Conservation (phyloP, 202 grass and related monocot species). For the Setaria italica region DNA sequence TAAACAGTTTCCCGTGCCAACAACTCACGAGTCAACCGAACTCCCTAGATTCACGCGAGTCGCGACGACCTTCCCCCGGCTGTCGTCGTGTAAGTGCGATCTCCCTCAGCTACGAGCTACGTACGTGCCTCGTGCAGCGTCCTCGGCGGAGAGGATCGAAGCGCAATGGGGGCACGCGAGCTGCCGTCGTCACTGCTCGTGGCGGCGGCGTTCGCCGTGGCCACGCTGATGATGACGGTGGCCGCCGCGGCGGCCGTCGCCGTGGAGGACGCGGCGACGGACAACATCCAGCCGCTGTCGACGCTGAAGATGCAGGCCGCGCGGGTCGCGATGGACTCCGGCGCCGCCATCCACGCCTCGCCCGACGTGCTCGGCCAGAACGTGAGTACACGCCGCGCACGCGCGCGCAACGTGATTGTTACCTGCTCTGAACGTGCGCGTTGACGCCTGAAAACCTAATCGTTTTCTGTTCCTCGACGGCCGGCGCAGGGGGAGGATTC, state of each 20-base stretch:
- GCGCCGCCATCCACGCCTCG: conserved; percentile 53
- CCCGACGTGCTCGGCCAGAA: conserved; percentile 48
- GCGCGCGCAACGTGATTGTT: neutral
- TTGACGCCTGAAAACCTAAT: neutral
- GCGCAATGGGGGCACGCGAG: neutral
- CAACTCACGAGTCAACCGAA: neutral
- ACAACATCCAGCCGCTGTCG: too few species aligned
- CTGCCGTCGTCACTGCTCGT: conserved; percentile 35
- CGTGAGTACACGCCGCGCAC: conserved; percentile 23
- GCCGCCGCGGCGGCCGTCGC: too few species aligned
- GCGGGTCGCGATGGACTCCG: conserved; percentile 24
- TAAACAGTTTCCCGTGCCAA: neutral
- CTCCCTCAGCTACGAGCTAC: neutral
- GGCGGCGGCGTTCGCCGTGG: conserved; percentile 29
- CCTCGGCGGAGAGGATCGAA: neutral
- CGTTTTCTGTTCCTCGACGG: neutral
- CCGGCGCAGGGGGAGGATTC: conserved; percentile 50
- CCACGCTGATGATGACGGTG: too few species aligned
- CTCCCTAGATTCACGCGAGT: conserved; percentile 18
- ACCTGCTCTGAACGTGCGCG: neutral
- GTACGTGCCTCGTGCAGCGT: neutral
- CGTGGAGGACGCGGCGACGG: too few species aligned
- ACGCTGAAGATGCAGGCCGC: too few species aligned
- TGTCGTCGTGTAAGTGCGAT: neutral
- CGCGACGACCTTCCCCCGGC: neutral